These are phyloP conservation scores for Fusarium veterinarium DNA, from an alignment of 2,329 filamentous ascomycete species.

Conservation along the genomic window DNA sequence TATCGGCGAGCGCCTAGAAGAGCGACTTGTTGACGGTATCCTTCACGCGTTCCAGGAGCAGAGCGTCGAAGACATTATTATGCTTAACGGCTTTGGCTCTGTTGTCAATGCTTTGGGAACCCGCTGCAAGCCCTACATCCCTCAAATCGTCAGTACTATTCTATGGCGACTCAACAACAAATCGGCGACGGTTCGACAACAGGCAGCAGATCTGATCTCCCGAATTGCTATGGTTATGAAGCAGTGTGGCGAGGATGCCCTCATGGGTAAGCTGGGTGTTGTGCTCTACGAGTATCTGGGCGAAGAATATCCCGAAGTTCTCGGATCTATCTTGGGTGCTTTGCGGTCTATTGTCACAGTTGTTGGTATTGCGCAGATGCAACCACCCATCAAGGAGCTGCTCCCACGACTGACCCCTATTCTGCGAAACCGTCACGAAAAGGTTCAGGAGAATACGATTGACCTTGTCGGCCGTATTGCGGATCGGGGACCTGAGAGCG, in stretches of 20 bases:
- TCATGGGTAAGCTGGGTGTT: slow-evolving; percentile 94
- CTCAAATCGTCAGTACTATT: slow-evolving; percentile 96
- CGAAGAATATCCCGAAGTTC: slow-evolving; percentile 97
- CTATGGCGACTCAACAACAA: slow-evolving; percentile 98
- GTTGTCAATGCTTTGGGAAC: slow-evolving; percentile 95
- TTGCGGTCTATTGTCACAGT: slow-evolving; percentile 97
- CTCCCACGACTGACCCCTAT: slow-evolving; percentile 97
- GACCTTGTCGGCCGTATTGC: slow-evolving; percentile 98
- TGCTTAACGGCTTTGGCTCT: slow-evolving; percentile 97
- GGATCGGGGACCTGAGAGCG: slow-evolving; percentile 93
- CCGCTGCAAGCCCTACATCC: slow-evolving; percentile 94
- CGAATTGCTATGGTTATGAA: slow-evolving; percentile 99
- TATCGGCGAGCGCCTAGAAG: slow-evolving; percentile 91
- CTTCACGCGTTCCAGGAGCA: slow-evolving; percentile 98
- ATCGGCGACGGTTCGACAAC: slow-evolving; percentile 93
- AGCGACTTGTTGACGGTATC: slow-evolving; percentile 94
- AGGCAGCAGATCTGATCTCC: slow-evolving; percentile 95
- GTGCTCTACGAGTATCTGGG: slow-evolving; percentile 98
- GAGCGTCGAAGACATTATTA: slow-evolving; percentile 93
- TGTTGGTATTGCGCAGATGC: slow-evolving; percentile 97
- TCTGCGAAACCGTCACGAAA: slow-evolving; percentile 96
- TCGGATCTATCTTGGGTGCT: slow-evolving; percentile 95
- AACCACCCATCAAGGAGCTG: slow-evolving; percentile 96
- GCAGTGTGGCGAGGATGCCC: slow-evolving; percentile 93
- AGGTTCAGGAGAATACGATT: slow-evolving; percentile 99